phyloP scores from a whole-genome alignment of 1,284 basidiomycete genomes.

The Wallemia ichthyophaga region DNA sequence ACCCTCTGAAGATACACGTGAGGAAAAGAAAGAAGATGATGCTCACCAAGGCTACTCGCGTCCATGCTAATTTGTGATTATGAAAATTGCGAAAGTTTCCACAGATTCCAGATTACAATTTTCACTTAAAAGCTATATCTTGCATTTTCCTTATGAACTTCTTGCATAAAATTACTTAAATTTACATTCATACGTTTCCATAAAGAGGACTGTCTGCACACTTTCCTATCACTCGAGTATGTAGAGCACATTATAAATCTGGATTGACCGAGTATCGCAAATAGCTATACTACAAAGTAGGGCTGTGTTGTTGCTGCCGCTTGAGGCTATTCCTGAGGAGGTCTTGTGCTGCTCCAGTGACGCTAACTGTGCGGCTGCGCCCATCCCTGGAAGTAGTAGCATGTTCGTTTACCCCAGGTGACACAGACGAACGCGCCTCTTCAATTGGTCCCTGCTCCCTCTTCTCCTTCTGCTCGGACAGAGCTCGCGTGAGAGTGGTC shows the following conservation, averaged over 20 bases:
- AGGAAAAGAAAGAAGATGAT: background rate
- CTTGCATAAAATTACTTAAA: too few relatives aligned
- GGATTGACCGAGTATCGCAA: too few relatives aligned
- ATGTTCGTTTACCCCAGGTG: too few relatives aligned
- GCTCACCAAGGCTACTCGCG: background rate
- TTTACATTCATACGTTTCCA: background rate
- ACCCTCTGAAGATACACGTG: background rate
- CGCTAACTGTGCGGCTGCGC: background rate
- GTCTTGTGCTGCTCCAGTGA: background rate
- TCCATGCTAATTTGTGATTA: background rate
- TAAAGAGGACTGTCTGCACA: too few relatives aligned
- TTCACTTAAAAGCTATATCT: too few relatives aligned
- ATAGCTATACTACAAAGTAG: background rate
- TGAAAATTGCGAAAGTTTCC: too few relatives aligned
- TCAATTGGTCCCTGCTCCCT: too few relatives aligned
- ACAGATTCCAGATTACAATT: too few relatives aligned
- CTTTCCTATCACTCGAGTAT: too few relatives aligned
- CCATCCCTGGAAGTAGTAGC: background rate
- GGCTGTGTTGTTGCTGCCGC: background rate
- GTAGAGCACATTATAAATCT: too few relatives aligned
- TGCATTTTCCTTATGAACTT: too few relatives aligned
- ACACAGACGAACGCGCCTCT: too few relatives aligned
- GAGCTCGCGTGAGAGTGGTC: background rate
- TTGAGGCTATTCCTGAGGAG: background rate
- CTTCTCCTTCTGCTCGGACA: background rate